A percentile compares a stretch with the other conserved stretches of the same genome.
phyloP scores from a whole-genome alignment of 805 yeast species.

The Wickerhamiella galacta region DNA sequence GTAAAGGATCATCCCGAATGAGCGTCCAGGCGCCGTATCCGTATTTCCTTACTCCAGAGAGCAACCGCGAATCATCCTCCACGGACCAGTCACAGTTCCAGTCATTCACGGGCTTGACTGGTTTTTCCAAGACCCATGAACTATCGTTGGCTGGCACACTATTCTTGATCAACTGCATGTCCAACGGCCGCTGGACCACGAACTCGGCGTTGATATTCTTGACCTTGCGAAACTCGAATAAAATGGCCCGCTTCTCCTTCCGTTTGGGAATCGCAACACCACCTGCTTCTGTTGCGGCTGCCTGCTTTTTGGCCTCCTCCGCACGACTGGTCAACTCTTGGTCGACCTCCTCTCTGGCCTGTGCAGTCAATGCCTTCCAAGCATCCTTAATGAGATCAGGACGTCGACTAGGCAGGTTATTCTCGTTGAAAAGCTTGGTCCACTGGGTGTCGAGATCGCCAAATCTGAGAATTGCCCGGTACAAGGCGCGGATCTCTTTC shows the following conservation, averaged over 20 bases:
- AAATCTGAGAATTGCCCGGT: constrained; percentile 60
- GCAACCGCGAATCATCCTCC: constrained; percentile 69
- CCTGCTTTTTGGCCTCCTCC: constrained; percentile 15
- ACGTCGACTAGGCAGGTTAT: constrained; percentile 69
- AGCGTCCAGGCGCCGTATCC: constrained; percentile 94
- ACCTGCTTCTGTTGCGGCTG: constrained; percentile 16
- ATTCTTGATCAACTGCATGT: constrained; percentile 48
- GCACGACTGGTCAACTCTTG: constrained; percentile 50
- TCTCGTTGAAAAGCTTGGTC: constrained; percentile 80
- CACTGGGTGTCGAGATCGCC: constrained; percentile 64
- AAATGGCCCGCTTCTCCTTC: constrained; percentile 75
- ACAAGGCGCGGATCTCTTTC: constrained; percentile 70
- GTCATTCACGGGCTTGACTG: constrained; percentile 68
- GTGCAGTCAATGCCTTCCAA: constrained; percentile 51
- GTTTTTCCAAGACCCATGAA: constrained; percentile 38
- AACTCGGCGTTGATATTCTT: constrained; percentile 84
- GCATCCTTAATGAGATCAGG: constrained; percentile 62
- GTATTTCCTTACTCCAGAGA: constrained; percentile 77
- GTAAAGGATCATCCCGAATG: constrained; percentile 86
- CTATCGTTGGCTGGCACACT: constrained; percentile 39
- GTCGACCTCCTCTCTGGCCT: constrained; percentile 42
- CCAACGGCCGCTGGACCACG: constrained; percentile 67
- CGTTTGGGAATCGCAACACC: constrained; percentile 32
- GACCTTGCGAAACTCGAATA: constrained; percentile 78
- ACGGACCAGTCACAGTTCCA: constrained; percentile 84